A percentile compares a stretch with the other conserved stretches of the same genome.
These are phyloP conservation scores for Endotrypanum monterogeii DNA, from an alignment of 208 protist genomes.

Conservation along the genomic window DNA sequence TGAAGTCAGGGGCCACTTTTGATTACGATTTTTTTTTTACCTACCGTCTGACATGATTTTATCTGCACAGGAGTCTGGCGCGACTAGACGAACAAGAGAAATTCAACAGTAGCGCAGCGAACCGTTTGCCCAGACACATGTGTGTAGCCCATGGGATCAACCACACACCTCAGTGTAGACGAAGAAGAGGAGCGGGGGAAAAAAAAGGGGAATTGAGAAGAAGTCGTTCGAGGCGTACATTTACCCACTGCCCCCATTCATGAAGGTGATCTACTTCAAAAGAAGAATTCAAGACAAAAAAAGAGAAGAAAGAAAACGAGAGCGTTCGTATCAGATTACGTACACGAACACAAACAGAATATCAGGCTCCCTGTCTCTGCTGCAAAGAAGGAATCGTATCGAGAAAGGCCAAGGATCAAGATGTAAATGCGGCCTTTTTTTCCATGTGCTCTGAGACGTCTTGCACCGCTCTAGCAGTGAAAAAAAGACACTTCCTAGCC, in stretches of 20 bases:
- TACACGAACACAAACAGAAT: no score
- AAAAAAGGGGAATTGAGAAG: neutral
- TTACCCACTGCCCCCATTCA: neutral
- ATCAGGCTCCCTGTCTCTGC: no score
- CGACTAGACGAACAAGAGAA: neutral
- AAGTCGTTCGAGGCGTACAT: neutral
- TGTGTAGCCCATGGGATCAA: neutral
- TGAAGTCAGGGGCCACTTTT: neutral
- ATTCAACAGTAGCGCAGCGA: neutral
- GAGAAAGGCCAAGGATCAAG: no score
- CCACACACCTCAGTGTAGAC: neutral
- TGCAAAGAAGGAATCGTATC: no score
- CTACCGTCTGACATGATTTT: neutral
- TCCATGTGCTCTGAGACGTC: no score
- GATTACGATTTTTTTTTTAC: no score
- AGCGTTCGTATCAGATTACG: no score
- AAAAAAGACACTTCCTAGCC: neutral
- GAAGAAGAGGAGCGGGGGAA: neutral
- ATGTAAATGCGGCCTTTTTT: no score
- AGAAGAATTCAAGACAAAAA: neutral
- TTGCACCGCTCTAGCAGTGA: no score
- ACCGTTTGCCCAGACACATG: neutral
- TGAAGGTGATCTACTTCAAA: neutral
- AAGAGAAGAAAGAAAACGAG: no score
- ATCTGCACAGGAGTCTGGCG: neutral